Base-by-base conservation (phyloP, 1,284 basidiomycete genomes). In the Cystobasidium slooffiae region DNA sequence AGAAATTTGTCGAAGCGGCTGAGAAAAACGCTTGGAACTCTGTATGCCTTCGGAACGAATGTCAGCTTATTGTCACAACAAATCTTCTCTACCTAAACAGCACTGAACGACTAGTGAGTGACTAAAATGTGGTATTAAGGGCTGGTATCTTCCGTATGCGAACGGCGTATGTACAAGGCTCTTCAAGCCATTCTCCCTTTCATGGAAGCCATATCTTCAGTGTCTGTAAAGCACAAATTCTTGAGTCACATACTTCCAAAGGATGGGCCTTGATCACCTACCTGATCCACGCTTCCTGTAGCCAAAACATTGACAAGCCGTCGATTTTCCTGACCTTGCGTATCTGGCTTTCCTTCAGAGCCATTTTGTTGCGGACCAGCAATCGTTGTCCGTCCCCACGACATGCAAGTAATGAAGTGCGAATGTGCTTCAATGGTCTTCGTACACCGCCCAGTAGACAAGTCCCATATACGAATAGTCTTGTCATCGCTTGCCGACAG, bases 401-500 rank as follows among this genome's bases (percentile, higher is more conserved):
- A 85, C 76, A 93, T 86, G n/a, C 88, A 89, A 37, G 89, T 88
- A 4, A 93, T 89, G 80, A 96, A 95, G 80, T 93, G 92, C 3
- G 86, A 86, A 81, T 95, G 93, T 0, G 92, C 92, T 76, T 94
- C 91, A 58, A 95, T 86, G 51, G 88, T 91, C 83, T 91, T 92
- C 77, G 88, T 85, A 80, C 91, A 91, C 75, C 93, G 87, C 1
- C 92, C 90, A 3, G 89, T 91, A 47, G 86, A 85, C 49, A 96
- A 84, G 77, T 96, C 93, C 93, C 93, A 96, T 16, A 94, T 86
- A 9, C 91, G 88, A 79, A 95, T 88, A 9, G 92, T 93, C 83
- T 94, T 92, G 85, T 96, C 93, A 82, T 96, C 93, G 6, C 91
- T 91, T 1, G 90, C 92, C 1, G 92, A 93, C 16, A 96, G 85